These are phyloP conservation scores for Verticillium dahliae DNA, from an alignment of 2,329 filamentous ascomycete genomes.

Conservation along the genomic window DNA sequence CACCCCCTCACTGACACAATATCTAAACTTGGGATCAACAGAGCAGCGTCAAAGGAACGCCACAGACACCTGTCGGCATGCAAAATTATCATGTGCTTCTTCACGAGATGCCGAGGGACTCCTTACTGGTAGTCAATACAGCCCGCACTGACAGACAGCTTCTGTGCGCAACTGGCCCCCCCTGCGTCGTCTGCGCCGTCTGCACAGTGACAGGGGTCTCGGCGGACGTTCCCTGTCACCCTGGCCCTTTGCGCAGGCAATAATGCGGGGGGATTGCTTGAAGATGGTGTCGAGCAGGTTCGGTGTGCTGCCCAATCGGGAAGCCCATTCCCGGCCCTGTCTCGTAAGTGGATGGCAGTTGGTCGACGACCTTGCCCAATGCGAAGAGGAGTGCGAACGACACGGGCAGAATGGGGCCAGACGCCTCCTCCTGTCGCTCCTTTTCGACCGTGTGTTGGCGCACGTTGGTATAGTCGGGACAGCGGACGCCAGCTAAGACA, in stretches of 20 bases:
- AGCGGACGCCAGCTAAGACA: neutral
- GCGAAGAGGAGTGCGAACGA: neutral
- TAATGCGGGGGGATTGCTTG: conserved; percentile 10
- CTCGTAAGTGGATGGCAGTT: conserved; percentile 6
- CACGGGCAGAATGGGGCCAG: neutral
- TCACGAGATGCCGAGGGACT: conserved; percentile 11
- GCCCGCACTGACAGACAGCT: neutral
- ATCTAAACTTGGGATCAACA: neutral
- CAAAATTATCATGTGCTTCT: conserved; percentile 11
- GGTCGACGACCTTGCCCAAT: neutral
- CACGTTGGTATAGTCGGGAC: neutral
- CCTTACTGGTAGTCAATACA: too few species aligned
- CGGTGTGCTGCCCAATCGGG: conserved; percentile 10
- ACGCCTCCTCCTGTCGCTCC: neutral
- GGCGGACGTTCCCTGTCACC: neutral
- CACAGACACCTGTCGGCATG: neutral
- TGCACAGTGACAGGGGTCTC: neutral
- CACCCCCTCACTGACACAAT: neutral
- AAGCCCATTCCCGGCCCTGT: conserved; percentile 8
- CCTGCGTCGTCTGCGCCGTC: conserved; percentile 4
- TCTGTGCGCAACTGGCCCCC: neutral
- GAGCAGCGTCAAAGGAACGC: neutral
- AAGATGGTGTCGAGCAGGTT: conserved; percentile 12
- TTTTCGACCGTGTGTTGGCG: neutral
- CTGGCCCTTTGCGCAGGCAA: conserved; percentile 1